Base-by-base conservation (phyloP, 129 eudicot genomes). In the Flaveria trinervia region DNA sequence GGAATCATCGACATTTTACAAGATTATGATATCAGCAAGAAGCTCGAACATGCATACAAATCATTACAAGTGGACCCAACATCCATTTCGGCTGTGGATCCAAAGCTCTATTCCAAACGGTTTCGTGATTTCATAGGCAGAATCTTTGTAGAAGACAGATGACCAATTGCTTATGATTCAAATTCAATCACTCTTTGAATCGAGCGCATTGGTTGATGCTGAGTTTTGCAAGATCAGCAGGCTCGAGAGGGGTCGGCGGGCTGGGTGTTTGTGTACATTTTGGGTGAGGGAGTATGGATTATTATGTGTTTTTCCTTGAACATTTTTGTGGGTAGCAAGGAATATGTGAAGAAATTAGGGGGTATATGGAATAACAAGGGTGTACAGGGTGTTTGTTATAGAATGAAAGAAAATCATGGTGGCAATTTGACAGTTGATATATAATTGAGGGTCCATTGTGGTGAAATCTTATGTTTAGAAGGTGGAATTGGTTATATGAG, bases 1-100 rank as follows among this genome's bases (percentile, higher is more conserved):
- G 99, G 99, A 59, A 85, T 94, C 26, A 94, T 94, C 28, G 99
- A 94, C 82, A 91, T 94, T 56, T 78, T 93, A 68, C 98, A 93
- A 84, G 98, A 93, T 66, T 93, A 93, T 25, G 98, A 93, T 44
- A 93, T 93, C 25, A 91, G 96, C 93, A 93, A 93, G 88, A 90
- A 89, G 83, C 83, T 93, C n/a, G 98, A 94, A 68, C 99, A 91
- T 61, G 97, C 97, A 0, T 94, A 94, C 88, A 94, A 94, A 80
- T 94, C 99, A 5, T 79, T 94, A 51, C 99, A 94, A 83, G 99
- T 80, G 22, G 97, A 94, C 80, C 90, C 99, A 3, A 73, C 89
- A 36, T 91, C 99, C 6, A 94, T 94, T 75, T 91, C 97, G 66
- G 99, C 97, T 36, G 99, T 94, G 71, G 99, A 94, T 79, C 99